Conservation (phyloP, 2,329 filamentous ascomycete genomes). For the Dothidotthia symphoricarpi region DNA sequence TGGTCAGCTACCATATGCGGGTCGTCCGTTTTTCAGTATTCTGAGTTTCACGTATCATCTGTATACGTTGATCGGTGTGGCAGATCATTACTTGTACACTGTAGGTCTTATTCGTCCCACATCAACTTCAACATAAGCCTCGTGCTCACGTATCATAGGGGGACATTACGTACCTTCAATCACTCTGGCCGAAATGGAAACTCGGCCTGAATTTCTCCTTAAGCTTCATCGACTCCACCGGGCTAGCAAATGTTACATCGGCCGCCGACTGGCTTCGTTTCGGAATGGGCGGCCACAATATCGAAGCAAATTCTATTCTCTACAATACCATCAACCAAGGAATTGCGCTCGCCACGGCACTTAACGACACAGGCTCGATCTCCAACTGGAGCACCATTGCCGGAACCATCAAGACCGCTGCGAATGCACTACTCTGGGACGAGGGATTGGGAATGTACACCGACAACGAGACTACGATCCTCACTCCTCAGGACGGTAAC, state of each 20-base stretch:
- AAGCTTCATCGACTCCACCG: conserved; percentile 43
- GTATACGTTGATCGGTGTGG: conserved; percentile 49
- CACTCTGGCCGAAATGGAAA: conserved; percentile 48
- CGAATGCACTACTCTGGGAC: conserved; percentile 53
- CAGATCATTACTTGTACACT: conserved; percentile 48
- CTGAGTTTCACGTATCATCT: conserved; percentile 58
- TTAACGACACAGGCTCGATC: conserved; percentile 45
- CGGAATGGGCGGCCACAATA: conserved; percentile 53
- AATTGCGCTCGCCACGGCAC: conserved; percentile 51
- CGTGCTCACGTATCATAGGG: conserved; percentile 22
- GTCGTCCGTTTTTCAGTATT: conserved; percentile 43
- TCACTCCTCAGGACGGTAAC: conserved; percentile 52
- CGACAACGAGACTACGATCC: conserved; percentile 53
- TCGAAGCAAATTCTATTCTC: conserved; percentile 49
- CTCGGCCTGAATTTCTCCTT: conserved; percentile 46
- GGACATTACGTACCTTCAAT: conserved; percentile 41
- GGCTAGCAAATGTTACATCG: conserved; percentile 49
- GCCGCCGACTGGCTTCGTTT: conserved; percentile 50
- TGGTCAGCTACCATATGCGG: conserved; percentile 53
- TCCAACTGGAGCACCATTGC: conserved; percentile 45
- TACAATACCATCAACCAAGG: conserved; percentile 55
- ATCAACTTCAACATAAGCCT: neutral
- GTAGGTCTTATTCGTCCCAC: conserved; percentile 10
- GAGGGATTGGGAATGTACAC: conserved; percentile 51
- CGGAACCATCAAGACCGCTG: conserved; percentile 45